Base-by-base conservation (phyloP, 106 monocot genomes). In the Dendrobium officinale region DNA sequence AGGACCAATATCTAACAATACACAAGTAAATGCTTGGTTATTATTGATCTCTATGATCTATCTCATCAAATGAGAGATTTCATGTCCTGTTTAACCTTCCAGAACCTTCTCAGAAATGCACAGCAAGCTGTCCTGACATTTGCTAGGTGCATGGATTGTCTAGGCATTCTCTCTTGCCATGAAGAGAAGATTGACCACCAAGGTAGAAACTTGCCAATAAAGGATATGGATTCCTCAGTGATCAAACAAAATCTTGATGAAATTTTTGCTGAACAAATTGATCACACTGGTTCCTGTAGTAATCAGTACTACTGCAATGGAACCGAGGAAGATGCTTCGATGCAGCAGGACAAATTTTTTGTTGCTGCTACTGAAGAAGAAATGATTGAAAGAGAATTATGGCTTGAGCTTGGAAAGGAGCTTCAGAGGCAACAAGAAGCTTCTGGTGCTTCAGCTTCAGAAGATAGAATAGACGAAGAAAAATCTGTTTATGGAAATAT, bases 91-190 rank as follows among this genome's bases (percentile, higher is more conserved):
- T 45, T 15, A 3, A 13, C 13, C 13, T 51, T 51, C 51, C 51
- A 51, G 51, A 15, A 10, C 13, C 13, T 51, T 15, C 15, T 51
- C 51, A 51, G 1, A 51, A 51, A 51, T 10, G 90, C 90, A 72
- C 93, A 93, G 58, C 87, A 85, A 85, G 88, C 88, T 66, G 93
- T 87, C 68, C 86, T 87, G 75, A 90, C 85, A 40, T 88, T 93
- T 77, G 93, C 82, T 17, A 90, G 80, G 64, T 87, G 80, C 44
- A 75, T 75, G 20, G 74, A 75, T 44, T 75, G 74, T 44, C 74
- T 75, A 19, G 74, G 74, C 19, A 75, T 75, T 44, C 41, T 75
- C 43, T 26, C 74, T 4, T 75, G 74, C 20, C n/a, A 75, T 43
- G 74, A 75, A 9, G 74, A 75, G 20, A 51, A 51, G 51, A 51